Conservation (phyloP, 1,139 yeast species). For the Candida tunisiensis region DNA sequence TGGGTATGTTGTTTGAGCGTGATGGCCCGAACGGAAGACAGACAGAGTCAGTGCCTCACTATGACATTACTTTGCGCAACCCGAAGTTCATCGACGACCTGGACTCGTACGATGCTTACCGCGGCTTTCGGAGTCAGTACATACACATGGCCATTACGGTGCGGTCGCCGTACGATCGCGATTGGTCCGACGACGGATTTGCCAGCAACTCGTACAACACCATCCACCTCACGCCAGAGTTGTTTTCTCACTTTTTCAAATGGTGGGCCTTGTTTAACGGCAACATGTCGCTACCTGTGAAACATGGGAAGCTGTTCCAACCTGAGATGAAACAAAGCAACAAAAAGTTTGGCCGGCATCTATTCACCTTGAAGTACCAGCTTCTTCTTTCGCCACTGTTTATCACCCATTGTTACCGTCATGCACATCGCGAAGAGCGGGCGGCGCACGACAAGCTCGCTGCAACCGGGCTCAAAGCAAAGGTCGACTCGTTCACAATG, state of each 20-base stretch:
- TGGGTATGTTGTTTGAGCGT: slow-evolving; percentile 32
- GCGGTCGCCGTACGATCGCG: slow-evolving; percentile 21
- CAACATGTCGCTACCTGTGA: slow-evolving; percentile 55
- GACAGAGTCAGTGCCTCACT: slow-evolving; percentile 47
- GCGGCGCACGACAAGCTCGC: slow-evolving; percentile 28
- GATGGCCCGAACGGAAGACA: slow-evolving; percentile 26
- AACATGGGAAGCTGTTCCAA: slow-evolving; percentile 58
- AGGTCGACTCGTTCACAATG: slow-evolving; percentile 43
- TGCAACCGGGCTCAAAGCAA: slow-evolving; percentile 69
- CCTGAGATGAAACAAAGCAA: slow-evolving; percentile 23
- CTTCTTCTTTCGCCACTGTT: slow-evolving; percentile 58
- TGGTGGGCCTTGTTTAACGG: slow-evolving; percentile 81
- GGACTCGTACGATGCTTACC: slow-evolving; percentile 51
- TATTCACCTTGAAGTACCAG: slow-evolving; percentile 69
- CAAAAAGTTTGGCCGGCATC: slow-evolving; percentile 57
- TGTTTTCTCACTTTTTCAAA: slow-evolving; percentile 46
- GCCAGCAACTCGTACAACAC: slow-evolving; percentile 39
- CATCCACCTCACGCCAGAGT: slow-evolving; percentile 57
- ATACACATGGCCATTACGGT: slow-evolving; percentile 66
- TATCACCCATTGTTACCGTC: slow-evolving; percentile 55
- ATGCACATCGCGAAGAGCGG: slow-evolving; percentile 24
- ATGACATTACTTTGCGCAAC: slow-evolving; percentile 42
- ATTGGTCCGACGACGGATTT: slow-evolving; percentile 8
- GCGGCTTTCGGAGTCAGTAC: slow-evolving; percentile 62
- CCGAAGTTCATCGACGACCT: slow-evolving; percentile 39